Conservation (phyloP, 2,329 filamentous ascomycete genomes). For the Dichotomopilus funicola region DNA sequence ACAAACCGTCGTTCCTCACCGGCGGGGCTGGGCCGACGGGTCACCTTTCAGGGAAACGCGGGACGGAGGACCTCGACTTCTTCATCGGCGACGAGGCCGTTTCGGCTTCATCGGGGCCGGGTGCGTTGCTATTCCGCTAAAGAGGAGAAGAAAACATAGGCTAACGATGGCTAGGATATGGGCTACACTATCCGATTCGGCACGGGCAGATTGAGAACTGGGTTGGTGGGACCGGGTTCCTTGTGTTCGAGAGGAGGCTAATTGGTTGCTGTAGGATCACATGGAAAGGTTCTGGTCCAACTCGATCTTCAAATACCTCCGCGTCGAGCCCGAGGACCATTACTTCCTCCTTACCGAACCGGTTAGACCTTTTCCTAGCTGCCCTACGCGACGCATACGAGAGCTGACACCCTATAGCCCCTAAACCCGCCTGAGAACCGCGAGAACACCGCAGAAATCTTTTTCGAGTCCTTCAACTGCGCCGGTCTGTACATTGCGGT, state of each 20-base stretch:
- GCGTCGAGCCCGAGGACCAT: conserved; percentile 97
- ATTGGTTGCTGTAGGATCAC: conserved; percentile 59
- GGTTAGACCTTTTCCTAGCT: conserved; percentile 38
- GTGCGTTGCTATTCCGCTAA: neutral
- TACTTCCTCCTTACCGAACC: conserved; percentile 97
- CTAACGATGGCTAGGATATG: conserved; percentile 60
- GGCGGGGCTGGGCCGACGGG: conserved; percentile 78
- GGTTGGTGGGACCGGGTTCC: conserved; percentile 48
- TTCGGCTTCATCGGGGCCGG: conserved; percentile 69
- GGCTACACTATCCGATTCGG: conserved; percentile 92
- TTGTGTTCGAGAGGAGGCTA: neutral
- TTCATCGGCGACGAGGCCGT: conserved; percentile 98
- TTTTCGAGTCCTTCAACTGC: conserved; percentile 99
- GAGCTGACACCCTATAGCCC: conserved; percentile 51
- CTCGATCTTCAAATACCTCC: conserved; percentile 98
- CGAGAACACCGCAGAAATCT: conserved; percentile 98
- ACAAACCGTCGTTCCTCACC: conserved; percentile 92
- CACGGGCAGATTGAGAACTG: conserved; percentile 99
- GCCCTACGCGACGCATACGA: neutral
- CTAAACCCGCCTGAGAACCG: conserved; percentile 98
- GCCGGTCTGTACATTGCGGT: conserved; percentile 98
- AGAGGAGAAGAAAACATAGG: neutral
- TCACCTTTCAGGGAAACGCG: conserved; percentile 83
- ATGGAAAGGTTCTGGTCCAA: conserved; percentile 99
- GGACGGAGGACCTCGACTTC: conserved; percentile 96